Evolutionary conservation across 768 basidiomycete species (phyloP), one percentile per base, ranked within the genome.

Genomic region (Tylopilus intermedius): DNA sequence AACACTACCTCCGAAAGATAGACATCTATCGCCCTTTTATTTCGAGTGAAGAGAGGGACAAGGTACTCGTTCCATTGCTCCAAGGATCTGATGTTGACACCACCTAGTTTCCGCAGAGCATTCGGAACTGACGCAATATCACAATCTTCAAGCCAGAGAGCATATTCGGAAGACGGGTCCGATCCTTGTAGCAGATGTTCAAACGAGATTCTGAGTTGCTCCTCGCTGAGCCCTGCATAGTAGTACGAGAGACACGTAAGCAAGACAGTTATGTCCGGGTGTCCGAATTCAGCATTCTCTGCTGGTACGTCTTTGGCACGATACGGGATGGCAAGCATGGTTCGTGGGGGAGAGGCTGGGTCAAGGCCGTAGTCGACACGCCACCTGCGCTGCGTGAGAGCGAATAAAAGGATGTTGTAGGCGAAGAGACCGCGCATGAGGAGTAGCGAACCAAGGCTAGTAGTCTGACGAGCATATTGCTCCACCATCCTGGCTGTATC

Each of bases 221-320:
- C 51, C 21, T 61, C 53, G 0, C 47, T 56, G 11, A 73, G 35
- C 1, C 35, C 35, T 1, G 14, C 35, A 6, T 37, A 15, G 35
- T 37, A 37, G 14, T 37, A 37, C 4, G 35, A 37, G 35, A 37
- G 35, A 14, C 35, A 37, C 4, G 35, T 37, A 5, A 37, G 35
- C 3, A 37, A 5, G 6, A 15, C 15, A 5, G 35, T 15, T 5
- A 37, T 37, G 14, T 37, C 35, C 5, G 35, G 35, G 5, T 37
- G 35, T 2, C 35, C 35, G 35, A 37, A 37, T n/a, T 74, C 72
- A 8, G 72, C 72, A 24, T 63, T 59, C 39, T 61, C 52, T 8
- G 72, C 59, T 1, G 72, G 72, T 18, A 69, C 55, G 22, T 73
- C 73, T 50, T 68, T 73, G 0, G 72, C 73, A 2, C 70, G 61